Evolutionary conservation across 2,329 filamentous ascomycete species (phyloP), one percentile per base, ranked within the genome.

Genomic region (Pseudogymnoascus verrucosus): DNA sequence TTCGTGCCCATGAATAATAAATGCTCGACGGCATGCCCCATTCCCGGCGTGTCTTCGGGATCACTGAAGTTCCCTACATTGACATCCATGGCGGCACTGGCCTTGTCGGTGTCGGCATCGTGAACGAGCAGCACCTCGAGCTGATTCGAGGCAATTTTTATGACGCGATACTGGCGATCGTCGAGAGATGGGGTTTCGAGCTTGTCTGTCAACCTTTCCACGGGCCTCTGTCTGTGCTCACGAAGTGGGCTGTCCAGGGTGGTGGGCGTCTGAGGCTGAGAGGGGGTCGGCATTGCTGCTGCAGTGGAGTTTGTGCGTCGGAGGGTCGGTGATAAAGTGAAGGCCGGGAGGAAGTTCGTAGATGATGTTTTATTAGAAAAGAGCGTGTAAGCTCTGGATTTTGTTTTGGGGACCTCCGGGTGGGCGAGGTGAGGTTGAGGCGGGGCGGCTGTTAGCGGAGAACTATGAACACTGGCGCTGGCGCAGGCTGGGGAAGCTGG

Each of bases 1-100:
- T 96, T 89, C 6, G 95, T 99, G 60, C 95, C 95, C 95, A 99
- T 98, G 79, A 99, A 99, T 23, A 99, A 80, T 68, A 97, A 79
- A 82, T 87, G 68, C 80, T 97, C 93, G 63, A 98, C 91, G 5
- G 92, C 93, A 78, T 98, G 95, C 62, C 93, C 93, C 85, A 96
- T 93, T 65, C 95, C 92, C 12, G 91, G 93, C 85, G 98, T 92
- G 70, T 92, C 90, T 68, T 89, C 85, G 68, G 90, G 86, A 73
- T 99, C 95, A 73, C 90, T 96, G 78, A 97, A 97, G 76, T 91
- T 96, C 66, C 95, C 95, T 37, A 97, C 93, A 75, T 96, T 93
- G 73, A 98, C 93, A 74, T 98, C 95, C 73, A 98, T 86, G 61
- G 93, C 90, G 8, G 93, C 95, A 71, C 92, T 96, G 67, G 95